Evolutionary conservation across 164 flowering plant genomes (phyloP), one percentile per base, ranked within the genome.

Genomic region (Protea cynaroides): DNA sequence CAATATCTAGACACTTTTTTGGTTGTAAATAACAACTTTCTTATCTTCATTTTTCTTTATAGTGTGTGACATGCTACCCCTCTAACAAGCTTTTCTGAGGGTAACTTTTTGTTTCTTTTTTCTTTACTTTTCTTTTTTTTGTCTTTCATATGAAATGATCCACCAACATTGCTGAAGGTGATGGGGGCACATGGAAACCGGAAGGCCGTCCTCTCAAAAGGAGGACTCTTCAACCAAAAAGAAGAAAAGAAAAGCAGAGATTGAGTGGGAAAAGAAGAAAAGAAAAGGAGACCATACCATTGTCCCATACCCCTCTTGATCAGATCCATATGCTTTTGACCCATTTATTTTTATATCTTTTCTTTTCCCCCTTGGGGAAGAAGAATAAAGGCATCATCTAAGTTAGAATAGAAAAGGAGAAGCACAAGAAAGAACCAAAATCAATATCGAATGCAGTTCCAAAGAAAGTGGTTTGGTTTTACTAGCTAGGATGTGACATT

Each of bases 171-270:
- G 72, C 49, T 74, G 72, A 76, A 66, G 73, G 72, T 72, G 71
- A 76, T 76, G 78, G 80, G 59, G 38, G 85, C 85, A 81, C 85
- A 81, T 81, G 82, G 78, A 69, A 67, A 69, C 60, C 52, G 65
- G 61, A 65, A 68, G 79, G 72, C 65, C 70, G 50, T 61, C 69
- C 57, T 56, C 75, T 73, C 63, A 49, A 25, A 70, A 74, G 74
- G 68, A 62, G 46, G 60, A 69, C 70, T 62, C 68, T 63, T 67
- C 78, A 69, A 64, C 78, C 62, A 50, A 72, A 78, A 75, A 69
- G 74, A 68, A 60, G 76, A 47, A 12, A 25, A 59, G 11, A 34
- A 52, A 23, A 38, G 6, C 23, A 50, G 50, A 25, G 24, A 66
- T 34, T n/a, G n/a, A n/a, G n/a, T n/a, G n/a, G 11, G 21, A 55